Base-by-base conservation (phyloP, 805 yeast genomes). In the Lachancea waltii region DNA sequence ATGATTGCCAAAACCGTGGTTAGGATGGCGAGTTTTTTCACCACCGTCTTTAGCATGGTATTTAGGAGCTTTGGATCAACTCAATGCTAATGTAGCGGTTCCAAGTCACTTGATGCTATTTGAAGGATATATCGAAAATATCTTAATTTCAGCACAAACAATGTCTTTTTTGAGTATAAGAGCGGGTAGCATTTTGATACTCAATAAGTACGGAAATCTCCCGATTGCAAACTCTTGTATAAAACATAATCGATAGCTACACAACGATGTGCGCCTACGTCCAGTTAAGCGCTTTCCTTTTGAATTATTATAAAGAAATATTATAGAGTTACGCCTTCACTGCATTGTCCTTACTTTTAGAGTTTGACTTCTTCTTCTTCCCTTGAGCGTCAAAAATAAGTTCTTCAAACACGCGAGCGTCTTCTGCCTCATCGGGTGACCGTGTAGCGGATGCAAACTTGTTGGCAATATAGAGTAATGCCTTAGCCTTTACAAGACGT, bases 331-430 rank as follows among this genome's bases (percentile, higher is more conserved):
- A 35, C 7, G 39, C 39, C 22, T 35, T 35, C 15, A 35, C 39
- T 15, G 36, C 17, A 14, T 18, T 20, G 5, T 33, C 36, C 22
- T 35, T 35, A 7, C 30, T 30, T 23, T 36, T 36, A 18, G 25
- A 18, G 18, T 30, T 15, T 6, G 40, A 15, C 33, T 75, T 67
- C 34, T 70, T 65, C 58, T 73, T 72, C 58, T 71, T 76, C 45
- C 73, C 67, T 27, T 76, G 73, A 9, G 95, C 95, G 41, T 87
- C 95, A 10, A 94, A 83, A 65, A 92, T 85, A 62, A 90, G 67
- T 52, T 86, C 94, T 64, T 92, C 98, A 62, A 90, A 92, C 41
- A 89, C 76, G 44, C 81, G 65, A 4, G 90, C 95, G 54, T 92
- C 97, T 58, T 85, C 95, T 30, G 85, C 89, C 64, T 90, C 98